phyloP scores from a whole-genome alignment of 257 asterid genomes.

The Coffea canephora region DNA sequence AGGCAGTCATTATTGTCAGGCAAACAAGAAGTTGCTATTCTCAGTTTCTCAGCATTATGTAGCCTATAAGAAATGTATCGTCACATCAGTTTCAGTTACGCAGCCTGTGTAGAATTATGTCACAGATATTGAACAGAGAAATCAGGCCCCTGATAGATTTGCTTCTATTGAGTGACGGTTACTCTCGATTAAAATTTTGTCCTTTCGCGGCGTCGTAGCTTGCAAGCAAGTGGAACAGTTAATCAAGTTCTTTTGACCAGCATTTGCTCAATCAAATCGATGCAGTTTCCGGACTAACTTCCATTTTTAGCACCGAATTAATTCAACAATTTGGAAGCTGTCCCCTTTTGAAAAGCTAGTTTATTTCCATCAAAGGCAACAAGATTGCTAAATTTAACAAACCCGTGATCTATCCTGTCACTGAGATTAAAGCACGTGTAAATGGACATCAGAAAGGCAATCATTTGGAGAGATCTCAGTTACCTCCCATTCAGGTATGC shows the following conservation, averaged over 20 bases:
- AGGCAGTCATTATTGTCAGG: background rate
- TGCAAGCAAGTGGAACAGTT: background rate
- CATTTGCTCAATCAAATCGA: background rate
- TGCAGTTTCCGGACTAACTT: background rate
- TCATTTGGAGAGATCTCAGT: constrained; percentile 4
- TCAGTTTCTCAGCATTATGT: background rate
- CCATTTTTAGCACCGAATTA: background rate
- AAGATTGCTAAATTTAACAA: background rate
- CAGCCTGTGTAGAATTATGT: background rate
- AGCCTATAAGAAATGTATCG: background rate
- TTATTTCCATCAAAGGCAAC: background rate
- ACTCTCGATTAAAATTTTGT: background rate
- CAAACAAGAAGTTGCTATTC: background rate
- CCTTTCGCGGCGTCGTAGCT: background rate
- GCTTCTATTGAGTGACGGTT: background rate
- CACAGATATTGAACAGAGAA: background rate
- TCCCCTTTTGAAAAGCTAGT: background rate
- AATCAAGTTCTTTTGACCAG: background rate
- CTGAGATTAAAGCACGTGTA: background rate
- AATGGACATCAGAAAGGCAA: background rate
- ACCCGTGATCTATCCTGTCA: background rate
- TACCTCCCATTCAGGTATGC: constrained; percentile 52
- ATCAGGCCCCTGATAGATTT: background rate
- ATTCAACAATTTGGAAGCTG: background rate
- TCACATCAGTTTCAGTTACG: background rate